A percentile compares a stretch with the other conserved stretches of the same genome.
These are phyloP conservation scores for Monosporascus sp. DNA, from an alignment of 2,329 filamentous ascomycete genomes.

Conservation along the genomic window DNA sequence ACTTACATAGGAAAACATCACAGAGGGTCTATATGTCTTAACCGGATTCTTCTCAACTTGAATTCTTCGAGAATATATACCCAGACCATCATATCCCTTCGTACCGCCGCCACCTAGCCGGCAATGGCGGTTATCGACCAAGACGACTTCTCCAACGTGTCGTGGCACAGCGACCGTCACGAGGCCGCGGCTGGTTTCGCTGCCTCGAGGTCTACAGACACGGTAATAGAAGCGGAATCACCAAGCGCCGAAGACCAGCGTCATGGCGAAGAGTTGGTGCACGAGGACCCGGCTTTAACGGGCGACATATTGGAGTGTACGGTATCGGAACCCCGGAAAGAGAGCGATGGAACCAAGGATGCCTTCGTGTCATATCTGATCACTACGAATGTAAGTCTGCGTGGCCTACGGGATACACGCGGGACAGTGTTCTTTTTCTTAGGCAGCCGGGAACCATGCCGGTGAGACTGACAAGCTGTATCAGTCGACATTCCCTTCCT, in stretches of 20 bases:
- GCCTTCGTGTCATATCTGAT: constrained; percentile 94
- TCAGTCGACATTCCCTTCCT: constrained; percentile 90
- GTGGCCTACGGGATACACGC: no score
- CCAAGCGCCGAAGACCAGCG: constrained; percentile 27
- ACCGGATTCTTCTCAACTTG: no score
- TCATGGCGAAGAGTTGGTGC: constrained; percentile 41
- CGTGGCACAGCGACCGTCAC: constrained; percentile 64
- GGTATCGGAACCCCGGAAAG: constrained; percentile 81
- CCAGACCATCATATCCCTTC: neutral
- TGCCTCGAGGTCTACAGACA: constrained; percentile 15
- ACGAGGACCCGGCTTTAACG: constrained; percentile 52
- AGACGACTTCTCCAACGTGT: constrained; percentile 76
- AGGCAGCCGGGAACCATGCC: neutral
- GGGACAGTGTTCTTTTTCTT: neutral
- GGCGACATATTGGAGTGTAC: constrained; percentile 75
- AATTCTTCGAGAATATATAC: neutral
- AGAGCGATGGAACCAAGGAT: constrained; percentile 94
- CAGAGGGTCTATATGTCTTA: no score
- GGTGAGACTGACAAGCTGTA: constrained; percentile 5
- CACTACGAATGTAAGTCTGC: constrained; percentile 68
- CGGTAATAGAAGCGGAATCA: constrained; percentile 22
- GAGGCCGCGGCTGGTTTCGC: constrained; percentile 29
- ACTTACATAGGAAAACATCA: no score
- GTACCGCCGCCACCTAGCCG: neutral
- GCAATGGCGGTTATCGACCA: constrained; percentile 45